These are phyloP conservation scores for Collybia sp. DNA, from an alignment of 768 basidiomycete species.

Conservation along the genomic window DNA sequence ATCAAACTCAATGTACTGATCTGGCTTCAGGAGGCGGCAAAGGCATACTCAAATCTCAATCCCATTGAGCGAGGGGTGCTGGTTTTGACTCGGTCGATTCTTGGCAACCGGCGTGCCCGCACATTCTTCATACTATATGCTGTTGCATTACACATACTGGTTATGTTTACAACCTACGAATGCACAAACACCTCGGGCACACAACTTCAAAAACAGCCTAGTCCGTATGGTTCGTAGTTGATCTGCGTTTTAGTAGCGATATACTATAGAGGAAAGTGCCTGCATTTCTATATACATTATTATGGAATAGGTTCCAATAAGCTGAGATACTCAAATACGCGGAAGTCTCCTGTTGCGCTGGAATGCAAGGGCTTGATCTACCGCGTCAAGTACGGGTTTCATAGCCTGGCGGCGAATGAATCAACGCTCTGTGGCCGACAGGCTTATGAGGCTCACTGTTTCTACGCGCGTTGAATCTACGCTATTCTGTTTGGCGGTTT, in stretches of 20 bases:
- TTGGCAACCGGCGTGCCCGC: constrained; percentile 87
- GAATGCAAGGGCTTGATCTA: constrained; percentile 67
- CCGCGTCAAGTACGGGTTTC: constrained; percentile 69
- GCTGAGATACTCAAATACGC: constrained; percentile 14
- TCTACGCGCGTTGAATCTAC: constrained; percentile 60
- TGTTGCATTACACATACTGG: constrained; percentile 70
- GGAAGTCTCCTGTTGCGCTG: constrained; percentile 38
- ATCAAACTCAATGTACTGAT: neutral
- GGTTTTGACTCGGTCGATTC: constrained; percentile 75
- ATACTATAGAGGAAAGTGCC: constrained; percentile 19
- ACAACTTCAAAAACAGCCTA: constrained; percentile 47
- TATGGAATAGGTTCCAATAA: constrained; percentile 7
- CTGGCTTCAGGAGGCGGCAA: constrained; percentile 76
- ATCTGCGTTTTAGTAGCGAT: constrained; percentile 19
- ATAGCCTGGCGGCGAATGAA: constrained; percentile 47
- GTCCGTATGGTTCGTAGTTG: constrained; percentile 31
- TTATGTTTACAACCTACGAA: constrained; percentile 76
- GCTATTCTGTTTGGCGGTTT: constrained; percentile 51
- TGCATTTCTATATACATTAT: constrained; percentile 10
- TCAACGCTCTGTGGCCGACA: neutral
- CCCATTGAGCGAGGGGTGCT: constrained; percentile 88
- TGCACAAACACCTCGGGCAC: constrained; percentile 52
- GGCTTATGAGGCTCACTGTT: constrained; percentile 41
- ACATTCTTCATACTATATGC: constrained; percentile 90
- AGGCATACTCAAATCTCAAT: constrained; percentile 88